phyloP scores from a whole-genome alignment of 345 rosid genomes.

The Eucalyptus coolabah region DNA sequence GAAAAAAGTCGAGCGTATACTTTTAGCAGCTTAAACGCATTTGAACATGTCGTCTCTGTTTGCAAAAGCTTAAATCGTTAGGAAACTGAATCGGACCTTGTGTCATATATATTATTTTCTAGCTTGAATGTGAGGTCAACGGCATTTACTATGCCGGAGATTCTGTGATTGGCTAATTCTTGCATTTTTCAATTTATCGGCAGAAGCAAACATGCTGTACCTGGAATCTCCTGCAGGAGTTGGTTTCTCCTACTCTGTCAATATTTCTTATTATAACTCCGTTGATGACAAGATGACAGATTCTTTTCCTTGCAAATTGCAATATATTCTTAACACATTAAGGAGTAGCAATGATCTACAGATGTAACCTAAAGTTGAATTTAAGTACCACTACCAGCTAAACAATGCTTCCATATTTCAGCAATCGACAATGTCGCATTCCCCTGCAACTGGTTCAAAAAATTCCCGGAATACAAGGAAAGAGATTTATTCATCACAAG shows the following conservation, averaged over 20 bases:
- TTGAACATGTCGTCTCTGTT: neutral
- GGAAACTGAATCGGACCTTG: neutral
- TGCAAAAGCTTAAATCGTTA: neutral
- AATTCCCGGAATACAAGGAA: conserved; percentile 20
- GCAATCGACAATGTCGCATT: conserved; percentile 23
- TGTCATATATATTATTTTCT: neutral
- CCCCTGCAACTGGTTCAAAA: conserved; percentile 10
- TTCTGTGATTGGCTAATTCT: neutral
- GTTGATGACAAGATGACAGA: conserved; percentile 16
- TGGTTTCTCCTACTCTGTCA: conserved; percentile 41
- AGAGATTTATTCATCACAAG: conserved; percentile 26
- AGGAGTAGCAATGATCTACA: neutral
- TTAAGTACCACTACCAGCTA: neutral
- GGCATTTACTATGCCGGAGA: neutral
- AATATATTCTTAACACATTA: neutral
- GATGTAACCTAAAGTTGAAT: neutral
- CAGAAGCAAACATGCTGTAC: conserved; percentile 44
- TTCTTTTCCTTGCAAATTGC: neutral
- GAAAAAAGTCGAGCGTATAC: neutral
- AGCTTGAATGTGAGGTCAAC: neutral
- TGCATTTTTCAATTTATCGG: neutral
- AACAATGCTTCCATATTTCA: neutral
- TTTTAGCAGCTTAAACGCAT: neutral
- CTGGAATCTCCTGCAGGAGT: conserved; percentile 36
- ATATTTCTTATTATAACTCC: conserved; percentile 2